Evolutionary conservation across 129 eudicot genomes (phyloP).

Genomic region (Flaveria robusta): DNA sequence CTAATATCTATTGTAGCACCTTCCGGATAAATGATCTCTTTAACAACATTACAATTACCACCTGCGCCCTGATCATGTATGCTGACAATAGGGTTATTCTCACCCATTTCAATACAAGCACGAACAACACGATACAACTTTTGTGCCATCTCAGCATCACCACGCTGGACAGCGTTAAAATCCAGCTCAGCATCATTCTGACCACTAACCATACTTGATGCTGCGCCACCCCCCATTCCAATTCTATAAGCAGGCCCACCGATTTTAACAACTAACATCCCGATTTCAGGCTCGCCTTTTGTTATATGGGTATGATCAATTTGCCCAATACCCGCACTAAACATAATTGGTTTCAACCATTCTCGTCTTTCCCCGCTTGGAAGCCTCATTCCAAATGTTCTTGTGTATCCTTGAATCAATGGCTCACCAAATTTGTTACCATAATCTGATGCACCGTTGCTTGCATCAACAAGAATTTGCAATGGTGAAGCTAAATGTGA

Average conservation of each 20-base stretch:
- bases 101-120: slow-evolving; percentile 95
- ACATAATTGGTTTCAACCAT: slow-evolving; percentile 97
- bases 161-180: slow-evolving; percentile 93
- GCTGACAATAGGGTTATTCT: slow-evolving; percentile 74
- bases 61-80: slow-evolving; percentile 99
- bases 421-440: slow-evolving; percentile 51
- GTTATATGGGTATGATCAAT: slow-evolving; percentile 81
- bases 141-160: slow-evolving; percentile 99
- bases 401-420: slow-evolving; percentile 81
- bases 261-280: slow-evolving; percentile 89
- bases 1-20: slow-evolving; percentile 92
- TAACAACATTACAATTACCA: slow-evolving; percentile 94
- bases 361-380: slow-evolving; percentile 85
- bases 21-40: slow-evolving; percentile 85
- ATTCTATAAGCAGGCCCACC: slow-evolving; percentile 98
- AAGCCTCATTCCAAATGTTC: slow-evolving; percentile 92
- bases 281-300: slow-evolving; percentile 89
- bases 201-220: slow-evolving; percentile 96
- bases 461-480: slow-evolving; percentile 80
- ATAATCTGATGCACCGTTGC: slow-evolving; percentile 93
- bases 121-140: slow-evolving; percentile 89
- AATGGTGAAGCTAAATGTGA: slow-evolving; percentile 62
- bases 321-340: slow-evolving; percentile 94
- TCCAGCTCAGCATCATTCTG: slow-evolving; percentile 92
- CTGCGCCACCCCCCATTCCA: slow-evolving; percentile 99